Evolutionary conservation across 139 green algal genomes (phyloP).

Genomic region (Chlamydomonas eustigma): DNA sequence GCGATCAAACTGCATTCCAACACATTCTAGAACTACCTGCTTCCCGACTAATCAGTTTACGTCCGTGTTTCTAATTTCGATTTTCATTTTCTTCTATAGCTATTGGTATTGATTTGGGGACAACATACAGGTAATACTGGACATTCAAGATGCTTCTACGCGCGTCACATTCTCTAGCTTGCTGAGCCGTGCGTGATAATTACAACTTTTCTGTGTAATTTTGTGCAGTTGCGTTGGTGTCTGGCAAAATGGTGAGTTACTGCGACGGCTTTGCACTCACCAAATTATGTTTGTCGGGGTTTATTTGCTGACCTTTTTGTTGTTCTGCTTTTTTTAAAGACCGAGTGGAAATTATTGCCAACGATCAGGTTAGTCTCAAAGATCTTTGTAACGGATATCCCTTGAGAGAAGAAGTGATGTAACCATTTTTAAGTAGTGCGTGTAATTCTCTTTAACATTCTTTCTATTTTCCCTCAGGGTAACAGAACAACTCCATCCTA

Average conservation of each 20-base stretch:
- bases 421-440: neutral
- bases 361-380: conserved; percentile 13
- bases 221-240: conserved; percentile 72
- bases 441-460: too few relatives aligned
- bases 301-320: neutral
- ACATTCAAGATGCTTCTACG: too few relatives aligned
- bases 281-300: neutral
- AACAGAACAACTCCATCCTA: conserved; percentile 59
- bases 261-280: neutral
- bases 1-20: too few relatives aligned
- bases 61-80: too few relatives aligned
- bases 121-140: conserved; percentile 7
- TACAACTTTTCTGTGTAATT: neutral
- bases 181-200: neutral
- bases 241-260: conserved; percentile 66
- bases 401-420: neutral
- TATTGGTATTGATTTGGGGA: conserved; percentile 16
- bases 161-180: neutral
- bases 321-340: neutral
- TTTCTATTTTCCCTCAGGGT: too few relatives aligned
- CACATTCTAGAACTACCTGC: too few relatives aligned
- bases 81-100: neutral
- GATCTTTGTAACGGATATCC: neutral
- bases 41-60: too few relatives aligned
- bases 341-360: conserved; percentile 22